Percentiles rank a stretch among this genome's conserved stretches.
Conservation (phyloP, 345 rosid genomes). For the Streptanthus diversifolius region DNA sequence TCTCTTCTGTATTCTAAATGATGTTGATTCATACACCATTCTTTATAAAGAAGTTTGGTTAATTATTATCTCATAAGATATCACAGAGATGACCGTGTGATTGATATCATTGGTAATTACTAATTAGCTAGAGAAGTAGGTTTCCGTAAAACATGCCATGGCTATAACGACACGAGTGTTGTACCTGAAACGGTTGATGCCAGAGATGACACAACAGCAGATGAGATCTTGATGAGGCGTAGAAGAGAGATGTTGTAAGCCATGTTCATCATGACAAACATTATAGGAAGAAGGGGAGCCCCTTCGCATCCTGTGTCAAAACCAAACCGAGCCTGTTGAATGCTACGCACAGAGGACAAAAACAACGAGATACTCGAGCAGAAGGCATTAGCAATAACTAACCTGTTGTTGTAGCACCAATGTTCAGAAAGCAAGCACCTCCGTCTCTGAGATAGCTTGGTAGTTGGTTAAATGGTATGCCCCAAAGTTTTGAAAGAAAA, state of each 20-base stretch:
- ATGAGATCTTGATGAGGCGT: constrained; percentile 89
- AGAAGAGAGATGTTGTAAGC: constrained; percentile 83
- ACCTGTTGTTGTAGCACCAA: constrained; percentile 64
- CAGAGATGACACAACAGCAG: constrained; percentile 83
- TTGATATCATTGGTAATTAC: neutral
- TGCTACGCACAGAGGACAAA: neutral
- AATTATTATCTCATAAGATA: neutral
- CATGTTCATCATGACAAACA: constrained; percentile 82
- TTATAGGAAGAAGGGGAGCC: constrained; percentile 82
- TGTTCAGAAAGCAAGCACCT: constrained; percentile 84
- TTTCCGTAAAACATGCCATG: neutral
- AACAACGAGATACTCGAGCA: neutral
- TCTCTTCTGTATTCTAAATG: neutral
- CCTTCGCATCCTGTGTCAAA: constrained; percentile 78
- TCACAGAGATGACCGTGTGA: neutral
- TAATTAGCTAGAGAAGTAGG: neutral
- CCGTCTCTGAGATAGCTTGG: constrained; percentile 85
- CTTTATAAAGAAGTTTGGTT: neutral
- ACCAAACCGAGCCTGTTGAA: neutral
- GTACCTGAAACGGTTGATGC: constrained; percentile 95
- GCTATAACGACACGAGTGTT: neutral
- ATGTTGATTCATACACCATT: neutral
- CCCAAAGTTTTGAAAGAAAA: constrained; percentile 92
- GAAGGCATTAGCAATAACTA: constrained; percentile 28
- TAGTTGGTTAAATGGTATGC: constrained; percentile 80